Base-by-base conservation (phyloP, 768 basidiomycete genomes). In the Naganishia kalamii region DNA sequence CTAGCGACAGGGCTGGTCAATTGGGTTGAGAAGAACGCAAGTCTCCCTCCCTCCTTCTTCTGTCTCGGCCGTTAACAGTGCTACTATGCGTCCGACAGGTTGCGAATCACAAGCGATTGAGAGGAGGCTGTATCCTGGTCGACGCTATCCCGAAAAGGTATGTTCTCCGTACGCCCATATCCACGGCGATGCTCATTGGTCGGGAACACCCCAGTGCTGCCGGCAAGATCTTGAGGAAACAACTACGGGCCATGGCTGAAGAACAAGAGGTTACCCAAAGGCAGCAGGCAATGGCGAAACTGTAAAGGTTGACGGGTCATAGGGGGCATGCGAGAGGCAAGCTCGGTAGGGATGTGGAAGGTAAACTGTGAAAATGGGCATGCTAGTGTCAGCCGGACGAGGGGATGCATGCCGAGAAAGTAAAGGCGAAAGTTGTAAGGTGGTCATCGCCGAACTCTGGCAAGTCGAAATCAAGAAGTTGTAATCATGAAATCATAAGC, bases 181-280 rank as follows among this genome's bases (percentile, higher is more conserved):
- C 23, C 5, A 19, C 37, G 17, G 43, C 11, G 17, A 43, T n/a
- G 10, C 6, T 8, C 5, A 57, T 21, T 29, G 30, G 21, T 48
- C 44, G n/a, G 15, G 13, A 11, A 44, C 62, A 54, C 66, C 72
- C 15, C 67, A 91, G 89, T 70, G 85, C 90, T 33, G 84, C 89
- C 60, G 92, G 92, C 2, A 93, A 94, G 79, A 96, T 96, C 71
- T 77, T 93, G 33, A 82, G 90, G 48, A 83, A 88, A 27, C 84
- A 90, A 68, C 80, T 93, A 13, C 52, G 64, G n/a, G 54, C 44
- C 19, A 40, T 59, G 43, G 64, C 64, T 23, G 60, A 65, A 40
- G 57, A 61, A 30, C 27, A 61, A 27, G 54, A 57, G 19, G 54
- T n/a, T 15, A 25, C 35, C 13, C 17, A 57, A 21, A 33, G 54